Percentiles rank a stretch among this genome's conserved stretches.
These are phyloP conservation scores for Colletotrichum tofieldiae DNA, from an alignment of 2,329 filamentous ascomycete genomes.

Conservation along the genomic window DNA sequence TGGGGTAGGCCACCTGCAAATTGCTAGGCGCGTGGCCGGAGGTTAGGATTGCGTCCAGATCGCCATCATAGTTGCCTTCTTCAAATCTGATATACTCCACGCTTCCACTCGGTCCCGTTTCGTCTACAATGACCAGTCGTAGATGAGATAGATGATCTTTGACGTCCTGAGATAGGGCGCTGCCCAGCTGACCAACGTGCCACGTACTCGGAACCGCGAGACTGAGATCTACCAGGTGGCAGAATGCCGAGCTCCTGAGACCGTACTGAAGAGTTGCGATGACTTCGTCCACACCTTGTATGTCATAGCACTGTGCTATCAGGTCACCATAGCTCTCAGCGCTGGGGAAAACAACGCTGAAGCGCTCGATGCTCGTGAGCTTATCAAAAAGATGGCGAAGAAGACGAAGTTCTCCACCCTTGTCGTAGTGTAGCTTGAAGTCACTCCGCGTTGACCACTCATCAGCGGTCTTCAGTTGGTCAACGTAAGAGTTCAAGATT, in stretches of 20 bases:
- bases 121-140: conserved; percentile 18
- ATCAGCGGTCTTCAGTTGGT: not conserved
- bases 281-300: conserved; percentile 14
- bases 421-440: conserved; percentile 20
- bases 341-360: conserved; percentile 3
- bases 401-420: not conserved
- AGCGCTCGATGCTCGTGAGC: not conserved
- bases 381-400: conserved; percentile 12
- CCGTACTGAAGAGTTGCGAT: conserved; percentile 7
- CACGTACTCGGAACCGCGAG: conserved; percentile 25
- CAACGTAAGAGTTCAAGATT: conserved; percentile 15
- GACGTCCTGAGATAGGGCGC: not conserved
- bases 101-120: conserved; percentile 30
- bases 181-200: conserved; percentile 9
- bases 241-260: conserved; percentile 3
- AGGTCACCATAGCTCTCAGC: not conserved
- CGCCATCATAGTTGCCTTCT: conserved; percentile 8
- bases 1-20: conserved; percentile 21
- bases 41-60: not conserved
- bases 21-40: conserved; percentile 23
- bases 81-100: not conserved
- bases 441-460: not conserved
- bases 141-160: conserved; percentile 21
- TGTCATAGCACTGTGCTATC: conserved; percentile 27
- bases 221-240: conserved; percentile 20